Evolutionary conservation across 371 early-diverging fungal species (phyloP), one percentile per base, ranked within the genome.

Genomic region (Haplosporangium sp.): DNA sequence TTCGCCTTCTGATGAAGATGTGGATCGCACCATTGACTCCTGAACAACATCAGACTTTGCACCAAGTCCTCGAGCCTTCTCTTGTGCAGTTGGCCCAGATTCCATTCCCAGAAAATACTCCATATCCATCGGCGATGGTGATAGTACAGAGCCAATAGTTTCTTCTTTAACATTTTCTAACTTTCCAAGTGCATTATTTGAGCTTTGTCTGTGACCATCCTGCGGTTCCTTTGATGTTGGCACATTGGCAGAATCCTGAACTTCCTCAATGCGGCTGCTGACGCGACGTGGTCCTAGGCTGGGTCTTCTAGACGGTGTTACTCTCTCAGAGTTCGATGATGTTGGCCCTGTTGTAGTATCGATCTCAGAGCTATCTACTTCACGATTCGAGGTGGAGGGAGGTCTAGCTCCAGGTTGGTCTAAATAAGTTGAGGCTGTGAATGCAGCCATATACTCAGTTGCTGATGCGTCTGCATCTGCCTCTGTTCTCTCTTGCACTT

Each of bases 221-320:
- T 68, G 50, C 20, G 44, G 38, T 10, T 48, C 39, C 7, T 27
- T 27, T 34, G 44, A 35, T 1, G 47, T 17, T 17, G 58, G n/a
- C 34, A 9, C 35, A n/a, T 58, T n/a, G 37, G 48, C 27, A 19
- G 35, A 44, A 2, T 57, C 56, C 11, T 61, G 63, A 19, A 67
- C 65, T 15, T 60, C 52, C 7, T 71, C 76, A 1, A 71, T 52
- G 2, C 76, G 76, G 40, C 75, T 81, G 57, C 82, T 81, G 38
- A 81, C 59, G 5, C 66, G 61, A 8, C 72, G 82, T 13, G 82
- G 82, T 13, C 82, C 82, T 9, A 81, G 61, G 35, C 63, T 66
- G 1, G 72, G 82, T 62, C 76, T 55, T n/a, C 60, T 61, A 3
- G 50, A 13, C 3, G 70, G 39, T 11, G 61, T 4, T 20, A 19